phyloP scores from a whole-genome alignment of 148 eudicot species.

The Chenopodium album region DNA sequence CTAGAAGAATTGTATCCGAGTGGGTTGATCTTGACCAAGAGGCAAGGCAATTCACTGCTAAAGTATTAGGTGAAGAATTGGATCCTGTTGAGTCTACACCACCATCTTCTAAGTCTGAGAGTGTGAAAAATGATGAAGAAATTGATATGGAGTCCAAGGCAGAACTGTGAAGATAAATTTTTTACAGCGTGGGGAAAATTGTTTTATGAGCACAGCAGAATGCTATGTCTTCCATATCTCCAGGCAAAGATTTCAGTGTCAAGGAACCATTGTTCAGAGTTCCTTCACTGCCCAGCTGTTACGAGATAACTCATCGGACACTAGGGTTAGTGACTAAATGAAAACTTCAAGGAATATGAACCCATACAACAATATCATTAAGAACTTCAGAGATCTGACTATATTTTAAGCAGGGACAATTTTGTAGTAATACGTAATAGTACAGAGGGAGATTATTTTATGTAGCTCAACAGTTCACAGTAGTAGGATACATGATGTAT shows the following conservation, averaged over 20 bases:
- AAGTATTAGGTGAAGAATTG: constrained; percentile 63
- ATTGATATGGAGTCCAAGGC: constrained; percentile 49
- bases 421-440: not conserved
- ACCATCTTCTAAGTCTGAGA: constrained; percentile 26
- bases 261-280: not conserved
- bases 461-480: not conserved
- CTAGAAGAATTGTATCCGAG: constrained; percentile 83
- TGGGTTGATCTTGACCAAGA: constrained; percentile 87
- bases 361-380: not conserved
- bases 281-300: not conserved
- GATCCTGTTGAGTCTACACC: constrained; percentile 38
- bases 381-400: not conserved
- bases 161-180: constrained; percentile 48
- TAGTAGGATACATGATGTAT: not conserved
- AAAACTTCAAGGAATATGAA: not conserved
- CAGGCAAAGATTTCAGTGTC: not conserved
- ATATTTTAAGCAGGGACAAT: not conserved
- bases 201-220: not conserved
- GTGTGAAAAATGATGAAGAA: constrained; percentile 16
- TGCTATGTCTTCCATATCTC: not conserved
- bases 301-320: not conserved
- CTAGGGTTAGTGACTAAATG: not conserved
- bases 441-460: not conserved
- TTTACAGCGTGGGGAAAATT: not conserved
- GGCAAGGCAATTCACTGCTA: constrained; percentile 78